These are phyloP conservation scores for Talaromyces funiculosus DNA, from an alignment of 2,329 filamentous ascomycete species.

Conservation along the genomic window DNA sequence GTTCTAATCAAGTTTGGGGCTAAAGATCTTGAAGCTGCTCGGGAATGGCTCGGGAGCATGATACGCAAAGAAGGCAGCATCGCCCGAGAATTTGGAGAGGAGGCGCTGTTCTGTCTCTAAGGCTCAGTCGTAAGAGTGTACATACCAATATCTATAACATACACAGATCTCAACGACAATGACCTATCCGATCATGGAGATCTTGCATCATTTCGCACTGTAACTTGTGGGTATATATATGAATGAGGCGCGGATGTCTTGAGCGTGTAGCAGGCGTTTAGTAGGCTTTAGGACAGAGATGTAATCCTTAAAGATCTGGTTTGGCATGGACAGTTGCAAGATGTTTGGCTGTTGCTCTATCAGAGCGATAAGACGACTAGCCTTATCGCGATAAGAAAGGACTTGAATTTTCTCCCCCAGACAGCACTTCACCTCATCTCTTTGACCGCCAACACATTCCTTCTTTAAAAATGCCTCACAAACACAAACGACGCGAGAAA, in stretches of 20 bases:
- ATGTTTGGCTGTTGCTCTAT: background rate
- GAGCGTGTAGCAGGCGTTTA: too few relatives aligned
- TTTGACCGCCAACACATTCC: background rate
- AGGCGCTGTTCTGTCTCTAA: constrained; percentile 68
- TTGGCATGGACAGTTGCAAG: too few relatives aligned
- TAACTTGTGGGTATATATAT: too few relatives aligned
- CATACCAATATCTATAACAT: background rate
- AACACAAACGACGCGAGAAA: constrained; percentile 64
- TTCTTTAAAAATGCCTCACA: constrained; percentile 67
- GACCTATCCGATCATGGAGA: too few relatives aligned
- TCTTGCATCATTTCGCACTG: too few relatives aligned
- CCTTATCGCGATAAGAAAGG: background rate
- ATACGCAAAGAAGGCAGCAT: constrained; percentile 69
- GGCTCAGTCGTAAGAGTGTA: background rate
- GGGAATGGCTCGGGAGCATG: constrained; percentile 73
- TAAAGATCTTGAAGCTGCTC: constrained; percentile 70
- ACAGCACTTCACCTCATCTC: background rate
- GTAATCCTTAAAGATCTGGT: too few relatives aligned
- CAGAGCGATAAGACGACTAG: background rate
- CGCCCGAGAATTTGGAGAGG: constrained; percentile 65
- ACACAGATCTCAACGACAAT: too few relatives aligned
- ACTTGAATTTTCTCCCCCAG: background rate
- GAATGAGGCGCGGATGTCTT: too few relatives aligned
- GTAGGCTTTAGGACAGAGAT: too few relatives aligned
- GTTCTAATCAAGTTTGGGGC: constrained; percentile 90